Percentiles rank a stretch among this genome's conserved stretches.
phyloP scores from a whole-genome alignment of 2,329 filamentous ascomycete species.

The Penicillium italicum region DNA sequence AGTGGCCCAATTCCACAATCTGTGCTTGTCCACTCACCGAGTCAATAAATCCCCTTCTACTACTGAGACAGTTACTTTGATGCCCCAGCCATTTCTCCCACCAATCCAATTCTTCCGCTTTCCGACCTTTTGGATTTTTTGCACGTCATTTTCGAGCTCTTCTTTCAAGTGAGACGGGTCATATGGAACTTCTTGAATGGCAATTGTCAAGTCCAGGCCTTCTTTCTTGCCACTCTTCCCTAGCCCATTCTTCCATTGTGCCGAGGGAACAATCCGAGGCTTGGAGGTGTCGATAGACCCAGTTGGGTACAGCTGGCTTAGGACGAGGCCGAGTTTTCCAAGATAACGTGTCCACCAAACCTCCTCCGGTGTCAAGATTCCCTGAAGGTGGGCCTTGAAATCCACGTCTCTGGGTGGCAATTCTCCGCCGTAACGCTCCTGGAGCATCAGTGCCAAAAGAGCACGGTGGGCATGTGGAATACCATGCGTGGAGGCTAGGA shows the following conservation, averaged over 20 bases:
- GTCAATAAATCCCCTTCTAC: slow-evolving; percentile 16
- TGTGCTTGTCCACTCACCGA: neutral
- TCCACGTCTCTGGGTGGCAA: slow-evolving; percentile 34
- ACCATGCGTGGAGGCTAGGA: slow-evolving; percentile 33
- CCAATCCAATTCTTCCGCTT: slow-evolving; percentile 39
- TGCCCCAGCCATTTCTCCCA: slow-evolving; percentile 29
- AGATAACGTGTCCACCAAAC: slow-evolving; percentile 37
- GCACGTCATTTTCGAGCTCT: slow-evolving; percentile 23
- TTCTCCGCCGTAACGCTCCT: slow-evolving; percentile 33
- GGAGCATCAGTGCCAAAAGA: slow-evolving; percentile 33
- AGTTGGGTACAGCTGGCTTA: slow-evolving; percentile 32
- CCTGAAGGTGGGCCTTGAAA: slow-evolving; percentile 27
- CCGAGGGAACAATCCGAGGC: slow-evolving; percentile 26
- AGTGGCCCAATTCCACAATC: neutral
- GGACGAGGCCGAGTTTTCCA: slow-evolving; percentile 30
- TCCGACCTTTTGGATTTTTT: slow-evolving; percentile 34
- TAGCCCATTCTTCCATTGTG: slow-evolving; percentile 29
- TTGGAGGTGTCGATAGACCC: slow-evolving; percentile 26
- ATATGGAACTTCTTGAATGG: slow-evolving; percentile 22
- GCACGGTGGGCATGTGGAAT: slow-evolving; percentile 35
- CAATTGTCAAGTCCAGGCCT: slow-evolving; percentile 28
- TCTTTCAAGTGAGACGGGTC: slow-evolving; percentile 26
- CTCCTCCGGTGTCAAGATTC: slow-evolving; percentile 31
- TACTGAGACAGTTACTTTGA: slow-evolving; percentile 23
- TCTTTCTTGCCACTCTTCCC: slow-evolving; percentile 33